phyloP scores from a whole-genome alignment of 2,329 filamentous ascomycete species.

The Claviceps maximensis region DNA sequence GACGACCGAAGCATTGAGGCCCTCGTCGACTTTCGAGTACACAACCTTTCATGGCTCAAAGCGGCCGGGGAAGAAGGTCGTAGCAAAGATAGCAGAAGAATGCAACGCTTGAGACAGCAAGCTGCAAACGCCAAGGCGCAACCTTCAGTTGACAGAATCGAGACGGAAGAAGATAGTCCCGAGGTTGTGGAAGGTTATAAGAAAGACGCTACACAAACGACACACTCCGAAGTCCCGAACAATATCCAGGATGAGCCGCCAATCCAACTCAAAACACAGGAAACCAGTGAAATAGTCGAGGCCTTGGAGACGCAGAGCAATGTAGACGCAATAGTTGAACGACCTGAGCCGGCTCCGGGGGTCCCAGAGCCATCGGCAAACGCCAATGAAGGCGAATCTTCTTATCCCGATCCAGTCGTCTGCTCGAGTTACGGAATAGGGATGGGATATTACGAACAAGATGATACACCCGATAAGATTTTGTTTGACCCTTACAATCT shows the following conservation, averaged over 20 bases:
- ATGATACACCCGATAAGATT: slow-evolving; percentile 43
- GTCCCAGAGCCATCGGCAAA: not conserved
- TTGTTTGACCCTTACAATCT: slow-evolving; percentile 46
- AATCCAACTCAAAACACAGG: not conserved
- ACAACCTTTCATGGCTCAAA: slow-evolving; percentile 75
- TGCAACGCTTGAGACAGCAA: slow-evolving; percentile 42
- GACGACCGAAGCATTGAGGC: slow-evolving; percentile 84
- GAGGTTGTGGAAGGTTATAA: slow-evolving; percentile 5
- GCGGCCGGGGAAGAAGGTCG: slow-evolving; percentile 43
- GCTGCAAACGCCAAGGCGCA: slow-evolving; percentile 45
- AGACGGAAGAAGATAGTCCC: slow-evolving; percentile 13
- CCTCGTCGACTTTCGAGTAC: slow-evolving; percentile 78
- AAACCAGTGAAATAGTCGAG: not conserved
- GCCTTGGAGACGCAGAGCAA: not conserved
- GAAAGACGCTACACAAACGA: not conserved
- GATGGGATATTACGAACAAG: slow-evolving; percentile 48
- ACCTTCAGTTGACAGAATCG: slow-evolving; percentile 20
- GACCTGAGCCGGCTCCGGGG: not conserved
- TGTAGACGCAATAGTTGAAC: not conserved
- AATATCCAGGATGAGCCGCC: not conserved
- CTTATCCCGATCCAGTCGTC: slow-evolving; percentile 37
- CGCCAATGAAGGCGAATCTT: slow-evolving; percentile 14
- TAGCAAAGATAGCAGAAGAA: slow-evolving; percentile 42
- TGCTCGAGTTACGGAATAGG: slow-evolving; percentile 38
- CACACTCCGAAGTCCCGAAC: not conserved